Base-by-base conservation (phyloP, 257 asterid species). In the Misopates orontium region DNA sequence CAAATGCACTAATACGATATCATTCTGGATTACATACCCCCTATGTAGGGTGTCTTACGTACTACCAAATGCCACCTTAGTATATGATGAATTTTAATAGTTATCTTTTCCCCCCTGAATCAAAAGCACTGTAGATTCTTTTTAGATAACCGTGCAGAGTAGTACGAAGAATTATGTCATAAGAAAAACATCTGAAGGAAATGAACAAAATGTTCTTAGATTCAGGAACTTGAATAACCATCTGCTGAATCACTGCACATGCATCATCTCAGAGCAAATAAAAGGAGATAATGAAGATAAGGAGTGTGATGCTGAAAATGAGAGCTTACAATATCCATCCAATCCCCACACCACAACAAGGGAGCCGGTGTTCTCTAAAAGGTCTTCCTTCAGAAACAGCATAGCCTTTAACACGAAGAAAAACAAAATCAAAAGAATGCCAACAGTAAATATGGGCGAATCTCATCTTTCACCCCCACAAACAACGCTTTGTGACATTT, bases 261-360 rank as follows among this genome's bases (percentile, higher is more conserved):
- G 0, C 16, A 18, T 13, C 56, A 39, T 55, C 52, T 60, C 8
- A 12, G 15, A 31, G 21, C 17, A 54, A 60, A 23, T 9, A 32
- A 24, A 2, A 2, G 25, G 22, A 1, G 39, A 10, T 12, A 42
- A 36, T 14, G 9, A 64, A 22, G 19, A 25, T 10, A n/a, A 62
- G 39, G 32, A 55, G 23, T 16, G 51, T 21, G 11, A 50, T 49
- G 20, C 4, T 15, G 19, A 66, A 31, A 65, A 54, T 25, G 53
- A 71, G 64, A 70, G 85, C 98, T 81, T 80, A 92, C 97, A 92
- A 77, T 73, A 80, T 78, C 98, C 98, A 92, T 24, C 97, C 96
- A 70, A 87, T 72, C 60, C 97, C 98, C 72, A 92, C 73, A 50
- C 97, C 97, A 78, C 97, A 92, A 74, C 97, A 92, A 59, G 98